Evolutionary conservation across 768 basidiomycete species (phyloP).

Genomic region (Lactifluus rugatus): DNA sequence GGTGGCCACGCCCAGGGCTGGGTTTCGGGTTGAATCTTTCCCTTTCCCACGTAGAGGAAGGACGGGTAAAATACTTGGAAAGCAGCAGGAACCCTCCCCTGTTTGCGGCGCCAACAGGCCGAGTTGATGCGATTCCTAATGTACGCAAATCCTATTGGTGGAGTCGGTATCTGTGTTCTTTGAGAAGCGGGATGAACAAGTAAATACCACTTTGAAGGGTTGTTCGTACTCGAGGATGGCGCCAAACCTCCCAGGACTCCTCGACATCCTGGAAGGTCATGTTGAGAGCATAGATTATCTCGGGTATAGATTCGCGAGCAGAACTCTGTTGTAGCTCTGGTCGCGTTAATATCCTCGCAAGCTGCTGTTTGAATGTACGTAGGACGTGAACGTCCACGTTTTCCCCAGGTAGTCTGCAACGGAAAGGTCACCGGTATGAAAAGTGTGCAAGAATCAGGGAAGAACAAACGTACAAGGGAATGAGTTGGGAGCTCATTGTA

Average conservation of each 20-base stretch:
- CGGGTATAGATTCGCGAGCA: not conserved
- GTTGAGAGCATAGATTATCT: not conserved
- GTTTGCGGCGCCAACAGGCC: not conserved
- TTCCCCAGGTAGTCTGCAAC: not conserved
- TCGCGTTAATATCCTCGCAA: not conserved
- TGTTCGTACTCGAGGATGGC: not conserved
- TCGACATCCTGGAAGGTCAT: slow-evolving; percentile 2
- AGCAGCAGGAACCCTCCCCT: not conserved
- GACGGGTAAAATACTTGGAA: not conserved
- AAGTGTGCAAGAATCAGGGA: not conserved
- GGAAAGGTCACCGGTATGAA: not conserved
- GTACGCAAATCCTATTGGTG: slow-evolving; percentile 1
- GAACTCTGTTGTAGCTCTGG: not conserved
- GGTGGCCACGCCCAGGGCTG: not conserved
- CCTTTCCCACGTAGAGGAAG: not conserved
- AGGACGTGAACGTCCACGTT: slow-evolving; percentile 2
- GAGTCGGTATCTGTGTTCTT: too few species aligned
- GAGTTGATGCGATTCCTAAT: not conserved
- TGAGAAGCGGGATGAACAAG: not conserved
- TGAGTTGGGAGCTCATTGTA: not conserved
- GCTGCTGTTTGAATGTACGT: not conserved
- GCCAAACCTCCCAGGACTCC: not conserved
- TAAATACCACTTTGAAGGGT: not conserved
- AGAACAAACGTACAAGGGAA: not conserved
- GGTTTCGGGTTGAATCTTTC: not conserved